Base-by-base conservation (phyloP, 345 rosid genomes). In the Cardamine chenopodiifolia region DNA sequence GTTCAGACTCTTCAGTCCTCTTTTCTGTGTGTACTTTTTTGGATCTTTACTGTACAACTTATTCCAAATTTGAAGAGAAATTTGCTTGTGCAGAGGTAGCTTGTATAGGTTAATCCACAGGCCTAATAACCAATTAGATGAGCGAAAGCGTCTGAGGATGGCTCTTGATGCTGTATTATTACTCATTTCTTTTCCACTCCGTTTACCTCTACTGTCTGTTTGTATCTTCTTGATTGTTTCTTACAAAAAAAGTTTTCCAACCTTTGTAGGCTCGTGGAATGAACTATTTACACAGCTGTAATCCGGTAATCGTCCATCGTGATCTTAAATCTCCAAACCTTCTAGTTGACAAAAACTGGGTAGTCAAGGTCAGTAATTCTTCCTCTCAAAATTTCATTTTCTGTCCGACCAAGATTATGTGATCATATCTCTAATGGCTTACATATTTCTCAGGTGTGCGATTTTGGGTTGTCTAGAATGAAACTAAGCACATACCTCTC, bases 281-380 rank as follows among this genome's bases (percentile, higher is more conserved):
- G 97, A 93, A 93, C 78, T 93, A 93, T 80, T 83, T 93, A 81
- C 98, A 93, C 87, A 93, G 80, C 80, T 88, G 97, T 81, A 80
- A 83, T 23, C 98, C 98, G 14, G 77, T 86, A 13, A 88, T 93
- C 61, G 97, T 93, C 22, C 98, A 89, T 59, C 96, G 97, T 29
- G 98, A 93, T 85, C 83, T 93, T 68, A 93, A 93, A 83, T 88
- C 98, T 53, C 98, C 96, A 70, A 92, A 90, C 81, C 96, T 92
- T 73, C 85, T 93, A 48, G 98, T 93, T 72, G 97, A 88, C 85
- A 89, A 76, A 88, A 93, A 93, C 73, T 93, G 98, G 98, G 96
- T 91, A 20, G 91, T 93, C 37, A 93, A 93, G 94, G 98, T 93
- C 31, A 60, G 79, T 68, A 19, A 23, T 68, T 7, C 37, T 18